A percentile compares a stretch with the other conserved stretches of the same genome.
phyloP scores from a whole-genome alignment of 176 grass and related monocot genomes.

The Bromus sterilis region DNA sequence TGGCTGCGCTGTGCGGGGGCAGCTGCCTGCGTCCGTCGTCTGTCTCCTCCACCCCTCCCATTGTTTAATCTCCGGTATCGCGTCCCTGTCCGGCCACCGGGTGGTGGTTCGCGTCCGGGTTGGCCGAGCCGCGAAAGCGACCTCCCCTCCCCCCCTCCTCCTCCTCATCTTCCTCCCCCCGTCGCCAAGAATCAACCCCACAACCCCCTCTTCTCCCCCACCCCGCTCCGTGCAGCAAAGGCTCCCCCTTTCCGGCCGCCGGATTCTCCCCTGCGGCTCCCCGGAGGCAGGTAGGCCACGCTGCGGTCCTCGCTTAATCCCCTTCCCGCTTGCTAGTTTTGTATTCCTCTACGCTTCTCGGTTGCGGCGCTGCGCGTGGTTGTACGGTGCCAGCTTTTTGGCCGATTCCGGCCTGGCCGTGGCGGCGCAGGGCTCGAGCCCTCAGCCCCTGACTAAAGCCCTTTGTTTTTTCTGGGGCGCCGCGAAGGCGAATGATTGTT shows the following conservation, averaged over 20 bases:
- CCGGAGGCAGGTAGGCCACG: constrained; percentile 19
- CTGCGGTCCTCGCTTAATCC: not conserved
- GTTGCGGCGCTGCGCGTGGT: constrained; percentile 4
- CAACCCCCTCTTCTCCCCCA: not conserved
- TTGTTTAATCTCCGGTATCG: constrained; percentile 42
- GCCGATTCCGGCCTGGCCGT: constrained; percentile 4
- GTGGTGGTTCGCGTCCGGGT: constrained; percentile 47
- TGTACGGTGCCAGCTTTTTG: constrained; percentile 3
- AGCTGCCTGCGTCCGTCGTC: not conserved
- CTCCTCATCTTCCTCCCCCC: no score
- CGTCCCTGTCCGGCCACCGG: constrained; percentile 49
- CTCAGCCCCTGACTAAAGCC: constrained; percentile 17
- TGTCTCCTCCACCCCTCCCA: not conserved
- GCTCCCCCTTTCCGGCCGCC: not conserved
- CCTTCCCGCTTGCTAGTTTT: not conserved
- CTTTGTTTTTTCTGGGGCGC: constrained; percentile 22
- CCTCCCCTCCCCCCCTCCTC: not conserved
- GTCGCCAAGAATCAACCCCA: not conserved
- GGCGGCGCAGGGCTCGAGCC: constrained; percentile 17
- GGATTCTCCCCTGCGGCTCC: not conserved
- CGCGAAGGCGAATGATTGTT: constrained; percentile 20
- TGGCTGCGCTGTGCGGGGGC: not conserved
- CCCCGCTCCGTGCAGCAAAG: constrained; percentile 8
- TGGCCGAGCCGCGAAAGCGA: constrained; percentile 43
- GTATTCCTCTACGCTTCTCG: not conserved